A percentile compares a stretch with the other conserved stretches of the same genome.
These are phyloP conservation scores for Butyriboletus regius DNA, from an alignment of 1,284 basidiomycete genomes.

Conservation along the genomic window DNA sequence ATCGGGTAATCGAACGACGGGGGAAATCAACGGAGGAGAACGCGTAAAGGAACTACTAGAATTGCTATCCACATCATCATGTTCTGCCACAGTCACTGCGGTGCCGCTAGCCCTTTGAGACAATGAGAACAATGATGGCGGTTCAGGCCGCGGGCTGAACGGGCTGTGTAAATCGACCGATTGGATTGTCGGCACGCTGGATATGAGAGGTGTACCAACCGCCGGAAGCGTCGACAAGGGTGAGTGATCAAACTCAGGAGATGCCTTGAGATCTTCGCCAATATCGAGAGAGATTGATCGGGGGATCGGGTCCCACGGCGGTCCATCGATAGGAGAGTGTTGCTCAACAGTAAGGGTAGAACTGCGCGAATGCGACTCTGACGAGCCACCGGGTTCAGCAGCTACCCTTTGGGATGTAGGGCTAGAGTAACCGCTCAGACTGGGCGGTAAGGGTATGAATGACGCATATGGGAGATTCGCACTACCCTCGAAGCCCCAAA, in stretches of 20 bases:
- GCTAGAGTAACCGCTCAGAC: slow-evolving; percentile 29
- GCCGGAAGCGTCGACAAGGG: slow-evolving; percentile 30
- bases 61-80: slow-evolving; percentile 17
- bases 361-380: slow-evolving; percentile 26
- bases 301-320: slow-evolving; percentile 10
- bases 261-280: slow-evolving; percentile 10
- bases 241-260: slow-evolving; percentile 25
- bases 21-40: slow-evolving; percentile 28
- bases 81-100: slow-evolving; percentile 1
- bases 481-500: slow-evolving; percentile 27
- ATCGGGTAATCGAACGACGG: slow-evolving; percentile 30
- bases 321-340: slow-evolving; percentile 20
- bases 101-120: slow-evolving; percentile 12
- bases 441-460: slow-evolving; percentile 29
- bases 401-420: slow-evolving; percentile 24
- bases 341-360: slow-evolving; percentile 33
- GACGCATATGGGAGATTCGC: slow-evolving; percentile 23
- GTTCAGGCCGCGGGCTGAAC: slow-evolving; percentile 31
- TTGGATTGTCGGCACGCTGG: slow-evolving; percentile 9
- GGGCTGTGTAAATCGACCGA: slow-evolving; percentile 19
- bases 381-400: slow-evolving; percentile 12
- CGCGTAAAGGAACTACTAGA: slow-evolving; percentile 23
- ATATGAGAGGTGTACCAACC: slow-evolving; percentile 28
- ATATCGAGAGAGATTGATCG: slow-evolving; percentile 11
- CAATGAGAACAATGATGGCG: slow-evolving; percentile 16